Evolutionary conservation across 805 yeast genomes (phyloP), one percentile per base, ranked within the genome.

Genomic region (Wickerhamomyces alni): DNA sequence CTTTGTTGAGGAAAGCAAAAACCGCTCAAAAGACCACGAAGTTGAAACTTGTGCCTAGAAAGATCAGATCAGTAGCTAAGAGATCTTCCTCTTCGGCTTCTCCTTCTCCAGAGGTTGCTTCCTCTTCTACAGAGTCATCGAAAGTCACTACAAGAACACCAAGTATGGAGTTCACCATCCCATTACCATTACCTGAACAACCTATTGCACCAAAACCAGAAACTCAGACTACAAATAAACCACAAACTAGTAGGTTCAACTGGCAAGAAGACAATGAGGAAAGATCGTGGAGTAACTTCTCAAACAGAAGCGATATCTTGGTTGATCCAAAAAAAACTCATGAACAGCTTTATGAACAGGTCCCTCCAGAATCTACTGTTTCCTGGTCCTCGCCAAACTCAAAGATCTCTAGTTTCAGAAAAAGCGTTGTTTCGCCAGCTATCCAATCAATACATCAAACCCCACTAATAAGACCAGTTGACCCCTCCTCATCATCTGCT

Each of bases 351-450:
- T 16, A 8, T 29, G n/a, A 10, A n/a, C 31, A 29, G 16, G 11
- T 16, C 5, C 8, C 22, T 16, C 21, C 34, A 16, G 32, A 34
- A 30, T 28, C 28, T 17, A 30, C 17, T 26, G 38, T 29, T 11
- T 28, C 36, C 7, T 46, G 57, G 51, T 44, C 56, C 15, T 50
- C 56, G 1, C 52, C 59, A 7, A 53, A 39, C 39, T 47, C 57
- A 17, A 53, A 47, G 30, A 36, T 54, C 8, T 53, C 59, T 6
- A 54, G 59, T 22, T 54, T 54, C 30, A 47, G 59, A 34, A 46
- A 44, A 36, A 44, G 46, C 11, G 32, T 38, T 11, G 43, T 41
- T 1, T 25, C 51, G 0, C 47, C 55, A 15, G 40, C 40, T 26
- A 37, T 47, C 11, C 43, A 42, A 17, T 44, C 55, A 1, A 33